phyloP scores from a whole-genome alignment of 1,284 basidiomycete genomes.

The Melampsora medusae region DNA sequence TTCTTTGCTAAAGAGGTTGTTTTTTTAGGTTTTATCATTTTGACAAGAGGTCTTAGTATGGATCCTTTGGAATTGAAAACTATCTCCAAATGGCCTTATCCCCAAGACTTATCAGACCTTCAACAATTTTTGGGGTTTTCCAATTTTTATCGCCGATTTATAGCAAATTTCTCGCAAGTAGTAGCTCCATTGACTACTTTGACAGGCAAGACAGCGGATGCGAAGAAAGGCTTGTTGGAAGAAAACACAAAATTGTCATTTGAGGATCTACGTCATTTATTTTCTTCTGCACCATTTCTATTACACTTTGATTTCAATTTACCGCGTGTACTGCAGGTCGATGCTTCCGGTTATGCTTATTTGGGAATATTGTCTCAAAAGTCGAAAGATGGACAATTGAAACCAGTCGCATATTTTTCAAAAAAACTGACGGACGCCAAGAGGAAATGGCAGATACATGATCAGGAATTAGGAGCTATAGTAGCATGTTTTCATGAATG shows the following conservation, averaged over 20 bases:
- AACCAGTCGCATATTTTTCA: no score
- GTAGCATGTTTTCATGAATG: no score
- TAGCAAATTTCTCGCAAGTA: not conserved
- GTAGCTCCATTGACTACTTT: not conserved
- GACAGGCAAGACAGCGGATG: not conserved
- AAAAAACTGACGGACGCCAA: no score
- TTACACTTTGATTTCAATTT: not conserved
- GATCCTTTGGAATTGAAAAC: not conserved
- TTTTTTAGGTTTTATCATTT: conserved; percentile 2
- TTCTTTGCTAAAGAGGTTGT: conserved; percentile 11
- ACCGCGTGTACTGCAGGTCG: not conserved
- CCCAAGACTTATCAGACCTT: not conserved
- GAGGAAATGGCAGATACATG: no score
- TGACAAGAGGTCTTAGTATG: not conserved
- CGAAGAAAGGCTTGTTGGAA: not conserved
- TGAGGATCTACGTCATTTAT: not conserved
- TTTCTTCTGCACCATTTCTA: not conserved
- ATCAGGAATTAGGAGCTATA: no score
- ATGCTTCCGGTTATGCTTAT: no score
- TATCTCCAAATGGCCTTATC: not conserved
- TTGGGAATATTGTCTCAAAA: no score
- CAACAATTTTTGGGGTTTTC: not conserved
- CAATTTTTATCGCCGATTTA: no score
- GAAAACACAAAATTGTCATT: not conserved
- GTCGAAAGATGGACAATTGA: no score